Percentiles rank a stretch among this genome's conserved stretches.
phyloP scores from a whole-genome alignment of 495 filamentous ascomycete genomes.

The Penicillium pulvis region DNA sequence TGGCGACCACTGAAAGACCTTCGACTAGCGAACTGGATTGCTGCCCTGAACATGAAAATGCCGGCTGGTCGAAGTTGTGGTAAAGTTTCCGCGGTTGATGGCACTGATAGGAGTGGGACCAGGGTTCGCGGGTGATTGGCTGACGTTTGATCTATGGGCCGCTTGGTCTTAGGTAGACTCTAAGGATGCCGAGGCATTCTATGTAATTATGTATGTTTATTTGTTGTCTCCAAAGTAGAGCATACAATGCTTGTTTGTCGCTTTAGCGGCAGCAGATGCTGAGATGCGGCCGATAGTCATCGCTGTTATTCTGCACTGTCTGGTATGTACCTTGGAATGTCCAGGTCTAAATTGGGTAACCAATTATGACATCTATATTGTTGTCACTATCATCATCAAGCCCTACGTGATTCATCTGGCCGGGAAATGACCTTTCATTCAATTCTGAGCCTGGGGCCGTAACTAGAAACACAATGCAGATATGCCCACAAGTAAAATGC shows the following conservation, averaged over 20 bases:
- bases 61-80: constrained; percentile 10
- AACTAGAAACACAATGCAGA: not conserved
- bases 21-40: not conserved
- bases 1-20: not conserved
- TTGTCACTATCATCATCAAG: not conserved
- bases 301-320: too few relatives aligned
- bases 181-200: not conserved
- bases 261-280: too few relatives aligned
- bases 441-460: not conserved
- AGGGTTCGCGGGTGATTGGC: constrained; percentile 24
- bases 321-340: too few relatives aligned
- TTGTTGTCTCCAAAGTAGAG: too few relatives aligned
- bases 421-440: constrained; percentile 4
- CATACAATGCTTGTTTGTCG: too few relatives aligned
- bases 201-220: not conserved
- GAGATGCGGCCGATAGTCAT: too few relatives aligned
- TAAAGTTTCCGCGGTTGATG: constrained; percentile 8
- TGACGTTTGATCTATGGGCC: constrained; percentile 15
- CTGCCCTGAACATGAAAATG: constrained; percentile 9
- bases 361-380: too few relatives aligned
- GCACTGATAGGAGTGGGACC: constrained; percentile 18
- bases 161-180: not conserved
- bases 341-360: too few relatives aligned
- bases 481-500: constrained; percentile 6
- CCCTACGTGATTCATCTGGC: not conserved